A percentile compares a stretch with the other conserved stretches of the same genome.
Conservation (phyloP, 2,329 filamentous ascomycete species). For the Calycina herbarum region DNA sequence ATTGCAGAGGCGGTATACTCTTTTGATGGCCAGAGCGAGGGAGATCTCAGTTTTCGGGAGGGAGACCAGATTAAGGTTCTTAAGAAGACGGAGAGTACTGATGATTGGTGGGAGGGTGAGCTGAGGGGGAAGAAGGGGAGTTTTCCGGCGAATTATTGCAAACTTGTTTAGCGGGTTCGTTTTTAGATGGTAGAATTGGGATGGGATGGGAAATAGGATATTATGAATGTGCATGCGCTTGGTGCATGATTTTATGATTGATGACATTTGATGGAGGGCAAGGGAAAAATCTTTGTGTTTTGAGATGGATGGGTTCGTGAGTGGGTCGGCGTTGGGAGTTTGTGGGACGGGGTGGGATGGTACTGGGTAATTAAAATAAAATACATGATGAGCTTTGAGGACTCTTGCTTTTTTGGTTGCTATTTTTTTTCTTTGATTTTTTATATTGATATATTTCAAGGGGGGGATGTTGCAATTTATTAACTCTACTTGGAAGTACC, state of each 20-base stretch:
- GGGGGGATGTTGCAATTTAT: too few relatives aligned
- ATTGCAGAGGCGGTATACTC: slow-evolving; percentile 69
- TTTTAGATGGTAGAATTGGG: neutral
- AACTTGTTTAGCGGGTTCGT: slow-evolving; percentile 31
- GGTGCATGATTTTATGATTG: slow-evolving; percentile 1
- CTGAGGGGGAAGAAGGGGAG: slow-evolving; percentile 65
- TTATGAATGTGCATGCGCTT: neutral
- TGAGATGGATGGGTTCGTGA: neutral
- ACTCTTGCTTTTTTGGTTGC: too few relatives aligned
- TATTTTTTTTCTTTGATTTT: too few relatives aligned
- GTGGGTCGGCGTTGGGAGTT: neutral
- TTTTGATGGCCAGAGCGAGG: slow-evolving; percentile 67
- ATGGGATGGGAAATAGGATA: neutral
- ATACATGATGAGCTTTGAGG: neutral
- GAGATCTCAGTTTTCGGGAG: slow-evolving; percentile 73
- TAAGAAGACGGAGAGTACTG: slow-evolving; percentile 75
- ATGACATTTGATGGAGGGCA: neutral
- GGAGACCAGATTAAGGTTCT: slow-evolving; percentile 76
- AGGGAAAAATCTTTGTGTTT: neutral
- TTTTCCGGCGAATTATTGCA: slow-evolving; percentile 85
- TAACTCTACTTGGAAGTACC: too few relatives aligned
- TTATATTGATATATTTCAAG: too few relatives aligned
- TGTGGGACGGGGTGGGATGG: neutral
- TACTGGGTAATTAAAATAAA: neutral
- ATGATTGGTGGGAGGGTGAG: slow-evolving; percentile 90